Evolutionary conservation across 345 rosid species (phyloP).

Genomic region (Cochlearia excelsa): DNA sequence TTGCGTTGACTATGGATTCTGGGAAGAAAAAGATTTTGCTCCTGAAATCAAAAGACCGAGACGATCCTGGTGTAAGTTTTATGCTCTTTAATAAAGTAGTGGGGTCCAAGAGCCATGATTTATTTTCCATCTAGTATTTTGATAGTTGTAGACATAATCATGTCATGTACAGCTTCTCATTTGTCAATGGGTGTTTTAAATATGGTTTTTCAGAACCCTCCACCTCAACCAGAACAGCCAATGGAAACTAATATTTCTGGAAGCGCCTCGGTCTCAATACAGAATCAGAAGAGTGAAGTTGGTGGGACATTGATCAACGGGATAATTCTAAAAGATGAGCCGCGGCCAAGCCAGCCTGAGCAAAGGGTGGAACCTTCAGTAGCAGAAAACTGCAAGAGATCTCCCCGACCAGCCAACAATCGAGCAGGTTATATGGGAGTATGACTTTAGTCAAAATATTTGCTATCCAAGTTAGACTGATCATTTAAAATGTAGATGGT

Average conservation of each 20-base stretch:
- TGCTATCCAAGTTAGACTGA: constrained; percentile 10
- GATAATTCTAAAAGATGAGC: constrained; percentile 47
- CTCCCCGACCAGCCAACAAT: constrained; percentile 36
- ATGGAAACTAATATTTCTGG: constrained; percentile 33
- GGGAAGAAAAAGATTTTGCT: constrained; percentile 59
- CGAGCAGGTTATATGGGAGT: constrained; percentile 34
- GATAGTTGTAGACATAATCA: neutral
- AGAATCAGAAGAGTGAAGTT: constrained; percentile 43
- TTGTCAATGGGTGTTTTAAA: constrained; percentile 7
- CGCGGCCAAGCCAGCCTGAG: constrained; percentile 37
- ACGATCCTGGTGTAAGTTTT: constrained; percentile 49
- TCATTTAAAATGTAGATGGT: constrained; percentile 34
- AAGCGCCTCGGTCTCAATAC: constrained; percentile 39
- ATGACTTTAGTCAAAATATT: constrained; percentile 26
- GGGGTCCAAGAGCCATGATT: constrained; percentile 4
- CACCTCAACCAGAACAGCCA: constrained; percentile 34
- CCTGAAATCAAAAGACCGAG: constrained; percentile 46
- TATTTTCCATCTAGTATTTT: neutral
- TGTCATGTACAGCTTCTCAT: constrained; percentile 10
- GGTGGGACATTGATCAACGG: constrained; percentile 51
- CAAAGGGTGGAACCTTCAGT: constrained; percentile 39
- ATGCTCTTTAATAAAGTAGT: neutral
- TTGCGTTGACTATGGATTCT: constrained; percentile 47
- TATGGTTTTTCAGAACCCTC: constrained; percentile 35
- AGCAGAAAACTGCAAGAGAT: constrained; percentile 39